phyloP scores from a whole-genome alignment of 768 basidiomycete species.

The Paxillus ammoniavirescens region DNA sequence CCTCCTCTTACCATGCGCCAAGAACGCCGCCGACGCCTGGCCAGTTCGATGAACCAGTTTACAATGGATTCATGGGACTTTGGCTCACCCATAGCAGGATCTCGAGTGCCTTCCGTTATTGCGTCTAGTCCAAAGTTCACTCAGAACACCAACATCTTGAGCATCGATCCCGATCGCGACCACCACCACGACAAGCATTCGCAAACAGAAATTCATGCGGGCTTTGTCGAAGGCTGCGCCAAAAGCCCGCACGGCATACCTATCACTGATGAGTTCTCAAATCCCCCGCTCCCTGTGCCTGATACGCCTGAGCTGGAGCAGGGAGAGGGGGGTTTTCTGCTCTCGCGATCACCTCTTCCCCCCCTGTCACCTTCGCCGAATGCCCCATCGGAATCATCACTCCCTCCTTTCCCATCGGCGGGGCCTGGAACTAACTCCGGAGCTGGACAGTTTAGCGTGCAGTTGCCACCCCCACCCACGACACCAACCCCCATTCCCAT shows the following conservation, averaged over 20 bases:
- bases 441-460: not conserved
- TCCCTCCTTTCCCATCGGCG: not conserved
- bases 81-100: constrained; percentile 41
- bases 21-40: constrained; percentile 54
- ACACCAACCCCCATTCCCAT: constrained; percentile 10
- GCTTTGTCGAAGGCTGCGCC: not conserved
- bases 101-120: constrained; percentile 23
- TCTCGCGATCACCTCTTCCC: not conserved
- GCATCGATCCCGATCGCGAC: constrained; percentile 3
- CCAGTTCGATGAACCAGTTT: constrained; percentile 35
- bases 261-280: not conserved
- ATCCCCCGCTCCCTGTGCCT: not conserved
- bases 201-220: too few relatives aligned
- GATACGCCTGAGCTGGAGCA: not conserved
- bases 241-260: not conserved
- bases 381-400: not conserved
- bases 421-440: not conserved
- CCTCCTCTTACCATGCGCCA: constrained; percentile 74
- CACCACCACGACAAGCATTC: constrained; percentile 1
- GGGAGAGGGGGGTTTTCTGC: not conserved
- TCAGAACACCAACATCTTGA: constrained; percentile 4
- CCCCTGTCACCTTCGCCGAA: constrained; percentile 2
- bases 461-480: not conserved
- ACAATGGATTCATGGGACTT: constrained; percentile 87
- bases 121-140: constrained; percentile 4